Percentiles rank a stretch among this genome's conserved stretches.
phyloP scores from a whole-genome alignment of 2,329 filamentous ascomycete species.

The Apiospora aurea region DNA sequence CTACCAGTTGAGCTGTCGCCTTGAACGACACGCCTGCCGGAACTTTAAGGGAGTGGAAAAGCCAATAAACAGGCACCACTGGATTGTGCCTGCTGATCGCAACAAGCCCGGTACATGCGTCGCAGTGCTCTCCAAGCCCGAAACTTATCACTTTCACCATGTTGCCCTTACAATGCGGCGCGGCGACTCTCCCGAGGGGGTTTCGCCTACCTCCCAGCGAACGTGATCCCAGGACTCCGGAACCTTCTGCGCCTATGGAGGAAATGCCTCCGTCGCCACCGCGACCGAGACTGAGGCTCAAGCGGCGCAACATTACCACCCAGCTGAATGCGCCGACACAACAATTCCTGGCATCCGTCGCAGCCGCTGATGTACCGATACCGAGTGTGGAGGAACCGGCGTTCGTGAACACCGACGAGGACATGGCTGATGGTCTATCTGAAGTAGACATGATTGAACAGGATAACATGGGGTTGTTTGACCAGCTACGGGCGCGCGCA shows the following conservation, averaged over 20 bases:
- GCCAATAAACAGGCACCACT: background rate
- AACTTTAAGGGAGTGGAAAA: background rate
- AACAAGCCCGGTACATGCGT: conserved; percentile 17
- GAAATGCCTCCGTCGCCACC: conserved; percentile 56
- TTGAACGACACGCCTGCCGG: background rate
- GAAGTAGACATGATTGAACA: conserved; percentile 44
- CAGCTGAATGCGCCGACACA: conserved; percentile 65
- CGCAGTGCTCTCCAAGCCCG: background rate
- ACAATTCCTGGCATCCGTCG: conserved; percentile 72
- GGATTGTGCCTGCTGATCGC: background rate
- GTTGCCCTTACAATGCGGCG: conserved; percentile 54
- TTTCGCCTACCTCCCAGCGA: conserved; percentile 47
- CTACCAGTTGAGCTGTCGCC: background rate
- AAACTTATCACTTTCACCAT: conserved; percentile 40
- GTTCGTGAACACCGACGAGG: conserved; percentile 47
- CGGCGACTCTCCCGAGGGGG: conserved; percentile 53
- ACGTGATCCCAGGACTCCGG: conserved; percentile 57
- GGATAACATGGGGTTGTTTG: conserved; percentile 41
- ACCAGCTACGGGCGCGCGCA: conserved; percentile 47
- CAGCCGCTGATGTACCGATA: conserved; percentile 68
- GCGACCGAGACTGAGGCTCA: conserved; percentile 61
- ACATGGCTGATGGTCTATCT: conserved; percentile 50
- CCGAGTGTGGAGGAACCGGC: conserved; percentile 68
- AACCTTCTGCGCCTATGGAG: conserved; percentile 50
- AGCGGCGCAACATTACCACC: conserved; percentile 58